Evolutionary conservation across 768 basidiomycete species (phyloP), one percentile per base, ranked within the genome.

Genomic region (Pulveroboletus ravenelii): DNA sequence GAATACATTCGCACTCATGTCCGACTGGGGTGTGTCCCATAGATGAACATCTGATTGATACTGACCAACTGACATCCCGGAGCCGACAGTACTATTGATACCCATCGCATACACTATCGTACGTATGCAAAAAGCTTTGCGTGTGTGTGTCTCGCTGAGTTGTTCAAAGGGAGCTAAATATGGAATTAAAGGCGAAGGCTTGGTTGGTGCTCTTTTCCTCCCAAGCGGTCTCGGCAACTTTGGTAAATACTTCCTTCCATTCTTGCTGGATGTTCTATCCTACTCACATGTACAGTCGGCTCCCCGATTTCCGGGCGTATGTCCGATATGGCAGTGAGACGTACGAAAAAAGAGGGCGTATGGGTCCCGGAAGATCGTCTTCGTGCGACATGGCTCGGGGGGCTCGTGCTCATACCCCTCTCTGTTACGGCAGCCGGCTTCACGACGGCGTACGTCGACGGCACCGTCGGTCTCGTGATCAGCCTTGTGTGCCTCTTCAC

Each of bases 351-450:
- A 67, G 6, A 73, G 0, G 84, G 83, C 1, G 56, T 70, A 2
- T 85, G 81, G 82, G 75, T 79, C 37, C 85, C 85, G 0, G 85
- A 89, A 62, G 87, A 86, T 55, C 78, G 85, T 6, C 72, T 87
- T 23, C 74, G 80, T 1, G 82, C 74, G 1, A 69, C 77, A 2
- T 61, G 80, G 31, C 55, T 72, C 6, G 78, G 79, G 8, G 73
- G 73, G 4, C 64, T 73, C 0, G 31, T 78, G 15, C 66, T 85
- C 27, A 70, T 77, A 3, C 87, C 85, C 0, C 23, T 82, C 1
- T 78, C 83, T 1, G 62, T 82, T 3, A 60, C 80, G 0, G 45
- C 67, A 0, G 73, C 71, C 0, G 84, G 84, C 1, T 54, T 85
- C 3, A 59, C 76, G n/a, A 80, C 74, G 13, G 59, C 70, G 31